Evolutionary conservation across 2,329 filamentous ascomycete species (phyloP), one percentile per base, ranked within the genome.

Genomic region (Botrytis pseudocinerea): DNA sequence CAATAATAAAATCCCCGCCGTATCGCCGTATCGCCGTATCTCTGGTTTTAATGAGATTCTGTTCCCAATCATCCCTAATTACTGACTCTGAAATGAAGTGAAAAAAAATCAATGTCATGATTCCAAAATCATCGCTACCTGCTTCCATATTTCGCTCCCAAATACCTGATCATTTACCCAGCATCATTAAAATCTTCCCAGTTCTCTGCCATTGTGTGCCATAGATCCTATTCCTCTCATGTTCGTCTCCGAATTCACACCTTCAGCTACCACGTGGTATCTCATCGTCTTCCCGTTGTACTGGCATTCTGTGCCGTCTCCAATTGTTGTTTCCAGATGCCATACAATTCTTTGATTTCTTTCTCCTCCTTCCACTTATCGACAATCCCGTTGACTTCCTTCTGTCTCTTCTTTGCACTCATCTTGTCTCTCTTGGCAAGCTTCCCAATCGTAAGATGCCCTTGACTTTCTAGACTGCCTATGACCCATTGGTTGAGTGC

Each of bases 401-500:
- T 87, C 46, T 86, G 84, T 60, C 87, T 84, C 79, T 89, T 87
- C 79, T 87, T 88, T 38, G 85, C 83, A 75, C 86, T 90, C 87
- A 89, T 87, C 72, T 83, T 85, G 73, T 90, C 89, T 14, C 91
- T 85, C 79, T 89, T 84, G 1, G 89, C 83, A 46, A 94, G 83
- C 78, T 89, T 86, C 18, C 86, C 82, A 1, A 89, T 82, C 0
- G 83, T 83, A 75, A 91, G 84, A 75, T 91, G 86, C 0, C 89
- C 89, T 73, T 90, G 85, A 1, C 81, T 81, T 38, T 85, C 82
- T 0, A 96, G 87, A 70, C 87, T 88, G 42, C 87, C 85, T 38
- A 91, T 85, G 0, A 95, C 90, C 87, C 88, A 92, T 76, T 91
- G 86, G 78, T 92, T 91, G n/a, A 95, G 87, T 63, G 90, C 88